Conservation (phyloP, 768 basidiomycete species). For the Lyophyllum decastes region DNA sequence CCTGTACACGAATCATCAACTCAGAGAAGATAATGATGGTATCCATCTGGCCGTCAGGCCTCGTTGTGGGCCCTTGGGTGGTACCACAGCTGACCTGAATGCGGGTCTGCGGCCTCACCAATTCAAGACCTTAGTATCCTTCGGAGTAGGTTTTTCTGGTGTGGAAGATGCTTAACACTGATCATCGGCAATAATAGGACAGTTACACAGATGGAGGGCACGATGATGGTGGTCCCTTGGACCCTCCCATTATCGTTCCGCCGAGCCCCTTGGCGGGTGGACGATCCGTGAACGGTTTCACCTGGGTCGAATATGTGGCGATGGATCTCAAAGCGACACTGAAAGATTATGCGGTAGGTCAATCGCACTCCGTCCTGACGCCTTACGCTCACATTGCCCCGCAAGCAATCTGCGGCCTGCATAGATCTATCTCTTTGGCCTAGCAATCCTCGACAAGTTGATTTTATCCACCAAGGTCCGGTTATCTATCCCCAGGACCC, state of each 20-base stretch:
- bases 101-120: constrained; percentile 40
- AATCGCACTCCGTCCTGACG: not conserved
- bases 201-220: constrained; percentile 54
- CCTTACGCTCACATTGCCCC: not conserved
- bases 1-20: not conserved
- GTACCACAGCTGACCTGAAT: constrained; percentile 46
- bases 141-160: constrained; percentile 37
- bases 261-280: constrained; percentile 48
- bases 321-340: constrained; percentile 40
- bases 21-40: constrained; percentile 21
- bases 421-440: constrained; percentile 53
- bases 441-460: constrained; percentile 44
- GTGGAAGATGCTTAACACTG: not conserved
- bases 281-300: constrained; percentile 50
- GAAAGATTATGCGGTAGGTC: constrained; percentile 53
- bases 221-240: constrained; percentile 46
- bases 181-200: constrained; percentile 30
- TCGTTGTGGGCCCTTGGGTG: constrained; percentile 40
- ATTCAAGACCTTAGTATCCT: constrained; percentile 51
- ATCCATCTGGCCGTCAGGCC: constrained; percentile 50
- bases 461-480: constrained; percentile 51
- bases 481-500: not conserved
- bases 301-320: constrained; percentile 53
- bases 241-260: constrained; percentile 43
- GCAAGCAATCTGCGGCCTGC: constrained; percentile 43